phyloP scores from a whole-genome alignment of 495 filamentous ascomycete species.

The Penicillium canescens region DNA sequence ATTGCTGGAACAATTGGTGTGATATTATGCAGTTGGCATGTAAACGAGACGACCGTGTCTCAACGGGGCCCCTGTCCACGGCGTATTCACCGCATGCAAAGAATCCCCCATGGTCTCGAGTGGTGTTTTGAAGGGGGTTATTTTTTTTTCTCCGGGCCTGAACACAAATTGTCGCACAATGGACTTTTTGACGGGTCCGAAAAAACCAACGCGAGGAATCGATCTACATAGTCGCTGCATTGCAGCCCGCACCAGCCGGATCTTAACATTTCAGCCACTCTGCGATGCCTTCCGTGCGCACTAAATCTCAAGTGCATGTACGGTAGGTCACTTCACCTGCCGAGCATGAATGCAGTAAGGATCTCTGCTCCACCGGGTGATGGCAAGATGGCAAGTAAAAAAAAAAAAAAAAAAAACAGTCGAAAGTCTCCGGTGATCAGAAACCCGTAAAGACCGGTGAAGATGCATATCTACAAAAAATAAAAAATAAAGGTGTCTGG shows the following conservation, averaged over 20 bases:
- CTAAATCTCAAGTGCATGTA: constrained; percentile 29
- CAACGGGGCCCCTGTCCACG: too few relatives aligned
- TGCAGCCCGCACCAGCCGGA: constrained; percentile 21
- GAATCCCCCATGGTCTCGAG: neutral
- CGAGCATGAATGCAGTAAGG: constrained; percentile 11
- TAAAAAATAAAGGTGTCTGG: neutral
- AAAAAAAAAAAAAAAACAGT: neutral
- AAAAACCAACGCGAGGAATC: constrained; percentile 22
- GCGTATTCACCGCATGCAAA: neutral
- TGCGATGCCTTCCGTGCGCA: constrained; percentile 25
- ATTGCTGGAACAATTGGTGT: neutral
- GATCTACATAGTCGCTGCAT: constrained; percentile 28
- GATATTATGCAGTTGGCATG: constrained; percentile 15
- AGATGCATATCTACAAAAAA: neutral
- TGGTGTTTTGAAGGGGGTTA: too few relatives aligned
- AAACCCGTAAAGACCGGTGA: neutral
- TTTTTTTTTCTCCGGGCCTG: too few relatives aligned
- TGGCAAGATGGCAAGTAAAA: neutral
- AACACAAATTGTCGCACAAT: constrained; percentile 6
- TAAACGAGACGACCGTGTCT: constrained; percentile 7
- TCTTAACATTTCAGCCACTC: constrained; percentile 28
- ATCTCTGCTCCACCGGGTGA: neutral
- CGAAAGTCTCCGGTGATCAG: neutral
- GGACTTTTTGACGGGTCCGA: constrained; percentile 18
- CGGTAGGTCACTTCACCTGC: constrained; percentile 30